phyloP scores from a whole-genome alignment of 2,329 filamentous ascomycete genomes.

The Apiospora saccharicola region DNA sequence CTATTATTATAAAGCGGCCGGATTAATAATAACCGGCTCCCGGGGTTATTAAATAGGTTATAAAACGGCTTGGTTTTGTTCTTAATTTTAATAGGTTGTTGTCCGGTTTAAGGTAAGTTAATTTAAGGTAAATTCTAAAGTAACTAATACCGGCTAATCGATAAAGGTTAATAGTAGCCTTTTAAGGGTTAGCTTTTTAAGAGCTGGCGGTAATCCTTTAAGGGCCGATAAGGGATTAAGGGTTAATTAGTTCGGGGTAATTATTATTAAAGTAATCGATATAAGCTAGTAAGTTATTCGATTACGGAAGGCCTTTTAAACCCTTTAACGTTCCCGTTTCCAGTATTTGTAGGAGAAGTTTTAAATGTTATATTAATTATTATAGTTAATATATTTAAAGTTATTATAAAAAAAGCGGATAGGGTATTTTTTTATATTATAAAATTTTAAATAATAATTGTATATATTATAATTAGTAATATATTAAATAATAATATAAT shows the following conservation, averaged over 20 bases:
- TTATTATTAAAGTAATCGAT: neutral
- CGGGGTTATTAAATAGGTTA: no score
- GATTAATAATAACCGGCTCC: no score
- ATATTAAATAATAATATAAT: conserved; percentile 13
- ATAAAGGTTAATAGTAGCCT: no score
- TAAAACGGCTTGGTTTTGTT: no score
- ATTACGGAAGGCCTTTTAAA: neutral
- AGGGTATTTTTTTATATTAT: neutral
- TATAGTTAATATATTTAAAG: neutral
- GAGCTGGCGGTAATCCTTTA: no score
- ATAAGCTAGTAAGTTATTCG: neutral
- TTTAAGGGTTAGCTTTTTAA: no score
- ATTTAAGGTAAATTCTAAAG: no score
- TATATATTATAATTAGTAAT: neutral
- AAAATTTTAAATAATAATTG: neutral
- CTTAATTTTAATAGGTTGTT: no score
- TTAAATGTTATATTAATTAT: neutral
- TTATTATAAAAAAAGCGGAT: neutral
- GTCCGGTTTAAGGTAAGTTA: no score
- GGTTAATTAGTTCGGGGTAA: neutral
- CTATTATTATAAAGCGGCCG: no score
- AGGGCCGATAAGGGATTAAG: no score
- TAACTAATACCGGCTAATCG: no score
- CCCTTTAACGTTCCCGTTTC: neutral
- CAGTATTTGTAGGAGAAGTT: neutral